These are phyloP conservation scores for Aspergillus sp. DNA, from an alignment of 2,329 filamentous ascomycete genomes.

Conservation along the genomic window DNA sequence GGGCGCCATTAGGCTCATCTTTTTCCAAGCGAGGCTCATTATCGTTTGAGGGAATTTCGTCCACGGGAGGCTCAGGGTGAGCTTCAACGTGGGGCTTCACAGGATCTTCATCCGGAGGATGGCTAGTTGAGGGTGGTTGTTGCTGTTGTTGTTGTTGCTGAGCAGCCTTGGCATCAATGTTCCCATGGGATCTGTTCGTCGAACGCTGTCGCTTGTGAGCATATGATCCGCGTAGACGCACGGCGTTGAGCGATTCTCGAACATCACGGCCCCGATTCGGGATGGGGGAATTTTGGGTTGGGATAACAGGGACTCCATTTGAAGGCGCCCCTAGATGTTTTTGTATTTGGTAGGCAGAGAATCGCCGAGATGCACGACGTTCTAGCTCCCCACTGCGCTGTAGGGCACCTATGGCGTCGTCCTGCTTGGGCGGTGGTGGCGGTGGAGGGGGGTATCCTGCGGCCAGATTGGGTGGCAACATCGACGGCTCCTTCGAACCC, in stretches of 20 bases:
- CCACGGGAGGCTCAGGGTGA: slow-evolving; percentile 12
- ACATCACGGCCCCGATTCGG: slow-evolving; percentile 77
- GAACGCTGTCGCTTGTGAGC: slow-evolving; percentile 54
- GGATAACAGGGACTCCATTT: slow-evolving; percentile 82
- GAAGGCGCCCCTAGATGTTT: slow-evolving; percentile 83
- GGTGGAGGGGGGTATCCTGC: slow-evolving; percentile 64
- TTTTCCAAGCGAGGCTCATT: slow-evolving; percentile 57
- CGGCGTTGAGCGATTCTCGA: slow-evolving; percentile 77
- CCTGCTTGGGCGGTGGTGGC: slow-evolving; percentile 76
- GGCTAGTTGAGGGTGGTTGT: slow-evolving; percentile 51
- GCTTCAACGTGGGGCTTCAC: slow-evolving; percentile 36
- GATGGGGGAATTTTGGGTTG: slow-evolving; percentile 50
- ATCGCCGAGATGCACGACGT: slow-evolving; percentile 84
- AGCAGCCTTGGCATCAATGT: slow-evolving; percentile 59
- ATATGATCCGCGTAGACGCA: slow-evolving; percentile 59
- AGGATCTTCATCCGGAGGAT: slow-evolving; percentile 52
- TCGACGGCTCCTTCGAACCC: slow-evolving; percentile 26
- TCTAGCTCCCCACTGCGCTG: slow-evolving; percentile 92
- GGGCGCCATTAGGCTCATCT: slow-evolving; percentile 38
- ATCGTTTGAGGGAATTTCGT: slow-evolving; percentile 45
- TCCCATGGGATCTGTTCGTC: slow-evolving; percentile 54
- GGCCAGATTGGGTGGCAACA: slow-evolving; percentile 26
- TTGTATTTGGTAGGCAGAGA: slow-evolving; percentile 94
- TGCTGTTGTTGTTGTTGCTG: slow-evolving; percentile 39
- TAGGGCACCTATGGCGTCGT: slow-evolving; percentile 85